Percentiles rank a stretch among this genome's conserved stretches.
These are phyloP conservation scores for Wickerhamiella alocasiicola DNA, from an alignment of 805 yeast species.

Conservation along the genomic window DNA sequence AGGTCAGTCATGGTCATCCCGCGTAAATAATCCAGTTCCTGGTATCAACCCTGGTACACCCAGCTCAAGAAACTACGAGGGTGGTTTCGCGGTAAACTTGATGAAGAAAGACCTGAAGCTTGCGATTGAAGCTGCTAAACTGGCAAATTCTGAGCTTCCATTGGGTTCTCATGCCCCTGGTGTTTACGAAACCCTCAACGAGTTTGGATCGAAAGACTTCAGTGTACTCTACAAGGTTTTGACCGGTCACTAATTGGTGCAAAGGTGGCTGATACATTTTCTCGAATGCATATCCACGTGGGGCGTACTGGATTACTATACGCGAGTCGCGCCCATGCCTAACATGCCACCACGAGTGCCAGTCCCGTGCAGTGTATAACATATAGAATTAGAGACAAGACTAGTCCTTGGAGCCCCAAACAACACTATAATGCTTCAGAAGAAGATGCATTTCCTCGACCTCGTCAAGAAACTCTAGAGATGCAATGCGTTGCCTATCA, in stretches of 20 bases:
- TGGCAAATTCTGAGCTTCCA: constrained; percentile 17
- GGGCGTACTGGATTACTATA: no score
- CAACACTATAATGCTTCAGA: constrained; percentile 47
- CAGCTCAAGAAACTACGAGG: constrained; percentile 34
- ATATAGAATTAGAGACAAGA: no score
- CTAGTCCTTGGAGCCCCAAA: constrained; percentile 27
- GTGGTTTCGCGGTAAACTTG: constrained; percentile 33
- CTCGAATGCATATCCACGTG: no score
- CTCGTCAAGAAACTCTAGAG: constrained; percentile 60
- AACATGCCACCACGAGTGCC: no score
- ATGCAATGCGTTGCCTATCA: constrained; percentile 36
- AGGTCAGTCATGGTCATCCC: constrained; percentile 44
- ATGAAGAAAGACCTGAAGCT: constrained; percentile 32
- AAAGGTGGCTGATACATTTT: no score
- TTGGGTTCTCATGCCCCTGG: constrained; percentile 20
- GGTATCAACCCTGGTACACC: constrained; percentile 38
- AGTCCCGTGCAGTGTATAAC: no score
- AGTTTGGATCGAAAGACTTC: constrained; percentile 11
- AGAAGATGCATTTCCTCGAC: constrained; percentile 55
- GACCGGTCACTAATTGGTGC: neutral
- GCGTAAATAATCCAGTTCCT: constrained; percentile 42
- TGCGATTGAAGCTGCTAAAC: constrained; percentile 24
- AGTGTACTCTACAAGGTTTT: constrained; percentile 7
- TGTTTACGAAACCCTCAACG: constrained; percentile 19
- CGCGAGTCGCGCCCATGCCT: no score